Evolutionary conservation across 2,329 filamentous ascomycete species (phyloP), one percentile per base, ranked within the genome.

Genomic region (Colletotrichum phormii): DNA sequence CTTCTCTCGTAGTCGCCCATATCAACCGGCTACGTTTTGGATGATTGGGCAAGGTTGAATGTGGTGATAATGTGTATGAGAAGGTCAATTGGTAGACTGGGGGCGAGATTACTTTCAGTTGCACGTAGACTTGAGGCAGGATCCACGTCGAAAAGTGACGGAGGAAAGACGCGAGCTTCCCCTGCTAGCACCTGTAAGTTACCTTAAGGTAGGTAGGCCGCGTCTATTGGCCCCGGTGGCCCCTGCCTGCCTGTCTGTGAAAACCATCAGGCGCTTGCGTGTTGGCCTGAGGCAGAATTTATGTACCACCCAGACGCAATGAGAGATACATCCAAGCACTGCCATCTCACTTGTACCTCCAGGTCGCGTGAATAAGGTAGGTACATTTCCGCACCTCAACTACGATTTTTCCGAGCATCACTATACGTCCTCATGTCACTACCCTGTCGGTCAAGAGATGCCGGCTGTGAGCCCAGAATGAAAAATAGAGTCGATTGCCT

Each of bases 1-100:
- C 91, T 83, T 75, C 88, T 85, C 75, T 90, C 89, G 81, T 89
- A 86, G 77, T 91, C 89, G 59, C 86, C 86, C 89, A 91, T 88
- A 67, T 31, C 51, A 55, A 57, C 26, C 5, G 11, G 24, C 4
- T 22, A 11, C 15, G 33, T 1, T 8, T n/a, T 26, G n/a, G 18
- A 35, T 58, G 9, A 33, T n/a, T 49, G 33, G 4, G 63, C 4
- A 18, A 31, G 11, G 15, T 55, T 4, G 7, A 11, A 18, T n/a
- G 15, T 7, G n/a, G 31, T 29, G 3, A n/a, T 9, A 11, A n/a
- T 22, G 35, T n/a, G 13, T 66, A 3, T 13, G 33, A 15, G 15
- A 42, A 31, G 51, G 33, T 12, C 62, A 57, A 57, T 64, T 49
- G 33, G 49, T 51, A 24, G 51, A 49, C 26, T n/a, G 18, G 31